Evolutionary conservation across 1,139 yeast genomes (phyloP).

Genomic region (Wickerhamomyces sp.): DNA sequence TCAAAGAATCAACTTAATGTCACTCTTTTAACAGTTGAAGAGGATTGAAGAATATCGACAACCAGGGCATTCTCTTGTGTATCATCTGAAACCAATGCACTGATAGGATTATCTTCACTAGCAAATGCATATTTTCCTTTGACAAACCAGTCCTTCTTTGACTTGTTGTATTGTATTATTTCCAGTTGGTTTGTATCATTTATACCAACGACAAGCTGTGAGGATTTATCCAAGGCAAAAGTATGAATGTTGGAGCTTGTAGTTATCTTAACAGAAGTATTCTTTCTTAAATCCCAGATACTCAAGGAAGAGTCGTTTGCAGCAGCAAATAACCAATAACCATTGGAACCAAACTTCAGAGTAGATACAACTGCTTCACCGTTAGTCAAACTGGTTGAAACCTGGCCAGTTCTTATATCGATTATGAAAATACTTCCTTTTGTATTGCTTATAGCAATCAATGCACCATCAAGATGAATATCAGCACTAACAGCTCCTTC

Average conservation of each 20-base stretch:
- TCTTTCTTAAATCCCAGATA: slow-evolving; percentile 56
- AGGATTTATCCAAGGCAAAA: slow-evolving; percentile 43
- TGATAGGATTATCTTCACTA: slow-evolving; percentile 8
- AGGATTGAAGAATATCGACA: slow-evolving; percentile 1
- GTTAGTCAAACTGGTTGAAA: slow-evolving; percentile 34
- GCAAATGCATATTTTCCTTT: slow-evolving; percentile 8
- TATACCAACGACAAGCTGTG: slow-evolving; percentile 34
- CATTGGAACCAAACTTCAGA: slow-evolving; percentile 58
- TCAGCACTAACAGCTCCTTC: slow-evolving; percentile 29
- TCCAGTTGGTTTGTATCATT: slow-evolving; percentile 8
- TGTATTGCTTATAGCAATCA: slow-evolving; percentile 45
- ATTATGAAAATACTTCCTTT: slow-evolving; percentile 37
- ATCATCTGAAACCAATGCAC: slow-evolving; percentile 12
- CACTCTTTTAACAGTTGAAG: slow-evolving; percentile 4
- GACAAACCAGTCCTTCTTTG: slow-evolving; percentile 13
- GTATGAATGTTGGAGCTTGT: slow-evolving; percentile 13
- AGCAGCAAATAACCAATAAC: slow-evolving; percentile 54
- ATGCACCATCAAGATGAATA: slow-evolving; percentile 64
- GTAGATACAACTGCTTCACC: slow-evolving; percentile 27
- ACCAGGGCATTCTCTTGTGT: slow-evolving; percentile 4
- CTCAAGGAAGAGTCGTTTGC: slow-evolving; percentile 26
- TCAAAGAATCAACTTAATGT: background rate
- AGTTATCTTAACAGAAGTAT: slow-evolving; percentile 20
- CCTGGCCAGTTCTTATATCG: slow-evolving; percentile 37
- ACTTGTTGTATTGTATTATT: slow-evolving; percentile 16